These are phyloP conservation scores for Apocynum venetum DNA, from an alignment of 257 asterid species.

Conservation along the genomic window DNA sequence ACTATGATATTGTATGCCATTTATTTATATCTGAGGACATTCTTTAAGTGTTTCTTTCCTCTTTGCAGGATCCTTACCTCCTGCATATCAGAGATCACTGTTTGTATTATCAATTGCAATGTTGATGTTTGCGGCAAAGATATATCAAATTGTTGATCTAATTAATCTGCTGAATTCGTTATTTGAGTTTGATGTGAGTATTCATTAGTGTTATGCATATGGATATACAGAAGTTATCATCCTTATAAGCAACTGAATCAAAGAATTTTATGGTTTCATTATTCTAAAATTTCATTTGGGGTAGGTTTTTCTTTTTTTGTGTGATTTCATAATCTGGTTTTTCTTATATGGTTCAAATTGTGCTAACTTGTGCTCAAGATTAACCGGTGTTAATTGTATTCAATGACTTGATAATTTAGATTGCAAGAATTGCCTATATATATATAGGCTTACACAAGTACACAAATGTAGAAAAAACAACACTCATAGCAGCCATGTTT, in stretches of 20 bases:
- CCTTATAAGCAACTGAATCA: neutral
- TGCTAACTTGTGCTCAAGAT: neutral
- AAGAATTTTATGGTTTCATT: neutral
- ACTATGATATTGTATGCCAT: neutral
- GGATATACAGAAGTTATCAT: neutral
- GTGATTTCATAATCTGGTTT: neutral
- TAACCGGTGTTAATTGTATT: too few relatives aligned
- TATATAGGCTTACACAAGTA: too few relatives aligned
- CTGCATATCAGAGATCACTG: constrained; percentile 68
- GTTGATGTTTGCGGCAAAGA: constrained; percentile 73
- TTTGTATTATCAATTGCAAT: constrained; percentile 71
- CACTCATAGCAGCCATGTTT: too few relatives aligned
- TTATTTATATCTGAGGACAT: neutral
- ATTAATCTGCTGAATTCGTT: constrained; percentile 47
- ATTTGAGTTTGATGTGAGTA: constrained; percentile 63
- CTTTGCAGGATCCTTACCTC: constrained; percentile 58
- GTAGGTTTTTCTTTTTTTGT: neutral
- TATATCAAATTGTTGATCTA: constrained; percentile 55
- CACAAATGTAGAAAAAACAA: too few relatives aligned
- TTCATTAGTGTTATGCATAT: neutral
- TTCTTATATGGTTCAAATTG: too few relatives aligned
- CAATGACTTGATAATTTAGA: too few relatives aligned
- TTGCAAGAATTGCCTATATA: too few relatives aligned
- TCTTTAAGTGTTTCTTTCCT: constrained; percentile 14
- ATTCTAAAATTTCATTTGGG: neutral